Conservation (phyloP, 176 grass and related monocot genomes). For the Musa beccarii region DNA sequence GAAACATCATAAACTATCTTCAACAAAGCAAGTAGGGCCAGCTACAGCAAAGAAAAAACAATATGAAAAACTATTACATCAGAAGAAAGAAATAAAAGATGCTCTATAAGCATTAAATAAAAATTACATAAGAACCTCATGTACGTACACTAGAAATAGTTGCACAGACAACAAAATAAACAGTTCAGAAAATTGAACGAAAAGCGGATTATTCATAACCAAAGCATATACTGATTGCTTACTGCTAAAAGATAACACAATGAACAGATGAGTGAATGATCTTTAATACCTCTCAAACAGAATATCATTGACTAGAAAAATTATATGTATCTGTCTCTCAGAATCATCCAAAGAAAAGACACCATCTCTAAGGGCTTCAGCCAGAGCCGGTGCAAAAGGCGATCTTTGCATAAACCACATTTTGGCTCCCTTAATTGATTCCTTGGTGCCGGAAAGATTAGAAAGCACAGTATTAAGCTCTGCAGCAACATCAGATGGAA, state of each 20-base stretch:
- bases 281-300: constrained; percentile 78
- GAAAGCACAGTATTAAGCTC: constrained; percentile 59
- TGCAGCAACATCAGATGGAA: constrained; percentile 70
- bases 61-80: too few relatives aligned
- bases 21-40: too few relatives aligned
- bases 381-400: constrained; percentile 59
- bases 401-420: constrained; percentile 83
- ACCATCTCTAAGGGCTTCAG: constrained; percentile 72
- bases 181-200: too few relatives aligned
- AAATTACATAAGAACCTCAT: too few relatives aligned
- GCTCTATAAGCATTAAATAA: not conserved
- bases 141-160: not conserved
- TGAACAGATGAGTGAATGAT: not conserved
- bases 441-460: constrained; percentile 86
- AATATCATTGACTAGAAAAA: constrained; percentile 94
- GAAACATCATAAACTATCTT: too few relatives aligned
- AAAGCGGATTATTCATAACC: not conserved
- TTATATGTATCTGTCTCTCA: constrained; percentile 84
- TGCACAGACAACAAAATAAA: not conserved
- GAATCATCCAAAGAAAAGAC: constrained; percentile 77
- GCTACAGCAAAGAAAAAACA: too few relatives aligned
- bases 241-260: constrained; percentile 2
- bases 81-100: too few relatives aligned
- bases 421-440: constrained; percentile 95
- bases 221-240: not conserved